Percentiles rank a stretch among this genome's conserved stretches.
These are phyloP conservation scores for Huntiella omanensis DNA, from an alignment of 2,329 filamentous ascomycete genomes.

Conservation along the genomic window DNA sequence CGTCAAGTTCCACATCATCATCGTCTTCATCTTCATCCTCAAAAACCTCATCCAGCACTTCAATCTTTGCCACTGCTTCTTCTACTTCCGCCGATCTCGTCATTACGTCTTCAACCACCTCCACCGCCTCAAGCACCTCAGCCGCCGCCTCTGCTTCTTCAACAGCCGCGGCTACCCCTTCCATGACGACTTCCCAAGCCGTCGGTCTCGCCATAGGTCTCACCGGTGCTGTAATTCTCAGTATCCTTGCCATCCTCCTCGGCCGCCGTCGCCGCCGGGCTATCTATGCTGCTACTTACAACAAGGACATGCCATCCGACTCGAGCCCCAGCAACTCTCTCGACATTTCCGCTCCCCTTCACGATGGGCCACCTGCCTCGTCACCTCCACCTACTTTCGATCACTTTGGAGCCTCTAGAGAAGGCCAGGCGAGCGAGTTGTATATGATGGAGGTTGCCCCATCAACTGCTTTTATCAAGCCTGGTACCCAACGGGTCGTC, in stretches of 20 bases:
- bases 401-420: slow-evolving; percentile 9
- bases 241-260: slow-evolving; percentile 27
- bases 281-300: slow-evolving; percentile 18
- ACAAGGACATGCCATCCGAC: slow-evolving; percentile 16
- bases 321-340: slow-evolving; percentile 14
- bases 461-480: slow-evolving; percentile 12
- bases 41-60: slow-evolving; percentile 1
- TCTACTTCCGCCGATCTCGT: background rate
- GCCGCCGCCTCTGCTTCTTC: background rate
- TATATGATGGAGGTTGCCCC: slow-evolving; percentile 12
- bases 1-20: no score
- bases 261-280: slow-evolving; percentile 24
- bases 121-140: slow-evolving; percentile 11
- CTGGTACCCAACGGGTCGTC: background rate
- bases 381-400: slow-evolving; percentile 3
- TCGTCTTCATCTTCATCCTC: background rate
- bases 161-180: slow-evolving; percentile 7
- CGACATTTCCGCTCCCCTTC: slow-evolving; percentile 24
- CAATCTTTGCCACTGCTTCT: slow-evolving; percentile 5
- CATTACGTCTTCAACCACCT: slow-evolving; percentile 3
- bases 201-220: slow-evolving; percentile 39
- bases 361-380: slow-evolving; percentile 12
- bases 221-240: slow-evolving; percentile 29
- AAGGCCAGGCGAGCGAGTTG: slow-evolving; percentile 5
- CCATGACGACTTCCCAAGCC: slow-evolving; percentile 26